phyloP scores from a whole-genome alignment of 2,329 filamentous ascomycete genomes.

The Alternaria arborescens region DNA sequence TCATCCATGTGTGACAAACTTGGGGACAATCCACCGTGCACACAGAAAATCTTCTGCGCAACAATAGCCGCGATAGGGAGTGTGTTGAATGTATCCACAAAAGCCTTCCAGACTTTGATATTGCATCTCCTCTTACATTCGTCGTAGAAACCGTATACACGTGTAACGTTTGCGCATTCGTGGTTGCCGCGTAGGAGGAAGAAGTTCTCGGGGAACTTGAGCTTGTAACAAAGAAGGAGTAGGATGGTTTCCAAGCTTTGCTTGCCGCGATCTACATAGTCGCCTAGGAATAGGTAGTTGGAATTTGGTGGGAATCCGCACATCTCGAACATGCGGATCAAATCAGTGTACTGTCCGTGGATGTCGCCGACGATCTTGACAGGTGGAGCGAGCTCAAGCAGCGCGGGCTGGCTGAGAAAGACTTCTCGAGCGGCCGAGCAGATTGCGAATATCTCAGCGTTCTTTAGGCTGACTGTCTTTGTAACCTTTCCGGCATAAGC shows the following conservation, averaged over 20 bases:
- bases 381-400: constrained; percentile 89
- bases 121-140: constrained; percentile 97
- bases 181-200: constrained; percentile 95
- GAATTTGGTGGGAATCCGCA: constrained; percentile 92
- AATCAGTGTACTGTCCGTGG: constrained; percentile 94
- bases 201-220: constrained; percentile 97
- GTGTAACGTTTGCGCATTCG: constrained; percentile 94
- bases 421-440: constrained; percentile 89
- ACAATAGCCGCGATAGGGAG: constrained; percentile 96
- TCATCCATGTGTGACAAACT: constrained; percentile 97
- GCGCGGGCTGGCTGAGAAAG: constrained; percentile 88
- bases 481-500: constrained; percentile 97
- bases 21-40: constrained; percentile 92
- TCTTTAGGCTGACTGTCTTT: constrained; percentile 96
- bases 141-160: constrained; percentile 97
- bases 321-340: constrained; percentile 98
- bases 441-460: constrained; percentile 94
- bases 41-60: constrained; percentile 96
- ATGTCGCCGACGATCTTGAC: constrained; percentile 99
- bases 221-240: constrained; percentile 92
- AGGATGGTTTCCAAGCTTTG: constrained; percentile 95
- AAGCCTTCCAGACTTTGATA: constrained; percentile 98
- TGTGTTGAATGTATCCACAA: constrained; percentile 95
- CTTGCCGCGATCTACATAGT: constrained; percentile 97
- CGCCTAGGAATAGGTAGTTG: constrained; percentile 93